A percentile compares a stretch with the other conserved stretches of the same genome.
phyloP scores from a whole-genome alignment of 805 yeast species.

The Kuraishia cidri region DNA sequence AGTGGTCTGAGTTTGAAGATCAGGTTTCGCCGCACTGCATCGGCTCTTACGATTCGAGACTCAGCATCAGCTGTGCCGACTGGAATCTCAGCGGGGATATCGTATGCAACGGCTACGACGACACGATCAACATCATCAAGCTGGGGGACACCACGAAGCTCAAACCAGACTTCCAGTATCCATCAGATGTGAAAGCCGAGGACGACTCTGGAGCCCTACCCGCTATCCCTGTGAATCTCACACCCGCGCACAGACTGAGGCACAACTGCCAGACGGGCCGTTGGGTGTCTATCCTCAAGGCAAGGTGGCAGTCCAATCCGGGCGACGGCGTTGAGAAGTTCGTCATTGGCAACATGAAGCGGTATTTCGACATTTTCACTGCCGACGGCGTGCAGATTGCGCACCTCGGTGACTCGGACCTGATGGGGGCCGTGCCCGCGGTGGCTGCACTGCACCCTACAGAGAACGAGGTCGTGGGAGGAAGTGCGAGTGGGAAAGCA shows the following conservation, averaged over 20 bases:
- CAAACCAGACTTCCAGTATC: constrained; percentile 10
- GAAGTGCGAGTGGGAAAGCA: constrained; percentile 88
- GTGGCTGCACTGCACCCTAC: constrained; percentile 78
- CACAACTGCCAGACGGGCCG: constrained; percentile 97
- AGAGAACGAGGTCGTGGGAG: constrained; percentile 87
- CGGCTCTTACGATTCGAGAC: constrained; percentile 62
- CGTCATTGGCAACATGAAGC: constrained; percentile 88
- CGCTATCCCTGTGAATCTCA: constrained; percentile 28
- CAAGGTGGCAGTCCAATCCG: constrained; percentile 78
- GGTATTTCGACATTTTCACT: constrained; percentile 75
- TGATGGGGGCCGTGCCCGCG: constrained; percentile 89
- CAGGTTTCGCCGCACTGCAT: constrained; percentile 37
- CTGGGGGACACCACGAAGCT: constrained; percentile 27
- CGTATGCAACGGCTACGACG: constrained; percentile 92
- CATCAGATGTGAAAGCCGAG: constrained; percentile 5
- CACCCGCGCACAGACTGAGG: constrained; percentile 55
- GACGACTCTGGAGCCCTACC: constrained; percentile 10
- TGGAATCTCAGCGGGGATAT: constrained; percentile 64
- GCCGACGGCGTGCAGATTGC: constrained; percentile 73
- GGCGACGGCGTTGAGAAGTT: constrained; percentile 70
- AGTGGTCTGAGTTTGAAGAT: constrained; percentile 52
- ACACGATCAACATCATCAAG: constrained; percentile 67
- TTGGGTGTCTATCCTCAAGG: constrained; percentile 90
- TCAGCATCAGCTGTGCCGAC: constrained; percentile 79
- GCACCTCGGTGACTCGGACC: constrained; percentile 46